phyloP scores from a whole-genome alignment of 2,329 filamentous ascomycete genomes.

The Hyphodiscus sp. region DNA sequence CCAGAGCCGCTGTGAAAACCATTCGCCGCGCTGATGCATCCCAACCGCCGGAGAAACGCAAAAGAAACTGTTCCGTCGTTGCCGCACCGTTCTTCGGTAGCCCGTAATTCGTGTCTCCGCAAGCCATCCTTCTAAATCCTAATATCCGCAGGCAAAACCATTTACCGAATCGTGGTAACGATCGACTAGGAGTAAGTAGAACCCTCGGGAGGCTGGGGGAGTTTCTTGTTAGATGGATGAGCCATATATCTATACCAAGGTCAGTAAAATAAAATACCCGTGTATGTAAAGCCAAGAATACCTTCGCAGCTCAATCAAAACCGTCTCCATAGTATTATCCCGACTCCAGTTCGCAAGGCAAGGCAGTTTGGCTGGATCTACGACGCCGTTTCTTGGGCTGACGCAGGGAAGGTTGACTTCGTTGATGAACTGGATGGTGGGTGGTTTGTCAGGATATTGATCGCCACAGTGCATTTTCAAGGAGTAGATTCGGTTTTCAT shows the following conservation, averaged over 20 bases:
- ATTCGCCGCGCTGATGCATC: slow-evolving; percentile 32
- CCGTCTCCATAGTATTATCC: slow-evolving; percentile 91
- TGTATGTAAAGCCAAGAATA: slow-evolving; percentile 31
- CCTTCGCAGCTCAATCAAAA: slow-evolving; percentile 80
- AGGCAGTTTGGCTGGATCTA: slow-evolving; percentile 76
- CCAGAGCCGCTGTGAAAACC: slow-evolving; percentile 16
- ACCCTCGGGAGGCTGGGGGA: slow-evolving; percentile 87
- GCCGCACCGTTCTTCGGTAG: neutral
- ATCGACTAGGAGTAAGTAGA: slow-evolving; percentile 42
- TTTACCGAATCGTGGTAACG: neutral
- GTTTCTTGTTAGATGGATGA: slow-evolving; percentile 83
- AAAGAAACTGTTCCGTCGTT: neutral
- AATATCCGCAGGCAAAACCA: neutral
- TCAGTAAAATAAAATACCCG: slow-evolving; percentile 2
- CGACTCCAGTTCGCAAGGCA: slow-evolving; percentile 88
- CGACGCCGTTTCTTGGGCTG: slow-evolving; percentile 68
- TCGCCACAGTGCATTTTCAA: slow-evolving; percentile 93
- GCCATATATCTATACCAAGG: slow-evolving; percentile 75
- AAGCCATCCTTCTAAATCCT: neutral
- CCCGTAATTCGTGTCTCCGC: neutral
- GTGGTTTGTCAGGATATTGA: slow-evolving; percentile 82
- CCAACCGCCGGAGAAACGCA: slow-evolving; percentile 13
- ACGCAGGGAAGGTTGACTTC: slow-evolving; percentile 97
- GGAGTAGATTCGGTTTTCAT: slow-evolving; percentile 99
- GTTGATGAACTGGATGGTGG: slow-evolving; percentile 85